These are phyloP conservation scores for Allium fistulosum DNA, from an alignment of 106 monocot genomes.

Conservation along the genomic window DNA sequence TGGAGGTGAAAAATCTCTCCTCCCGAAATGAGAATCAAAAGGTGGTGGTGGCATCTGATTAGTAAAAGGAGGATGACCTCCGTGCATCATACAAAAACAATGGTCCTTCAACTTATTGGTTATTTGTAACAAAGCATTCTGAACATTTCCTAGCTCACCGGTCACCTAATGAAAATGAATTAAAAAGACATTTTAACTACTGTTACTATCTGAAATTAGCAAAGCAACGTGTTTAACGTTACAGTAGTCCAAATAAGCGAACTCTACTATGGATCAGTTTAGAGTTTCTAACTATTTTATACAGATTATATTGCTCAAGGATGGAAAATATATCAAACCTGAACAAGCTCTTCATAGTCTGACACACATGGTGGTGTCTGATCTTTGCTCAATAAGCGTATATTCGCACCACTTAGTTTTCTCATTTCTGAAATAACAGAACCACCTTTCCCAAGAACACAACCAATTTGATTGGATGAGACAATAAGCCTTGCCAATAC, in stretches of 20 bases:
- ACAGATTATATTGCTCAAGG: not conserved
- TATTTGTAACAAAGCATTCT: conserved; percentile 82
- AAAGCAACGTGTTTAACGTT: too few species aligned
- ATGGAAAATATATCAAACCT: conserved; percentile 31
- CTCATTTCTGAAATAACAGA: conserved; percentile 91
- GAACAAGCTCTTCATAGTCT: conserved; percentile 76
- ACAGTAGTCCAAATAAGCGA: too few species aligned
- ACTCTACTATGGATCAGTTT: too few species aligned
- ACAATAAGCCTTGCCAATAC: conserved; percentile 46
- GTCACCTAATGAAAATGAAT: conserved; percentile 32
- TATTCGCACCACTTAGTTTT: conserved; percentile 69
- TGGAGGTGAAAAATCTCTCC: conserved; percentile 57
- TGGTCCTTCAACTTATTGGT: conserved; percentile 68
- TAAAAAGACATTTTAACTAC: not conserved
- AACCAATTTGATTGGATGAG: conserved; percentile 70
- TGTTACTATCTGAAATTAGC: too few species aligned
- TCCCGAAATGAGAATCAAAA: conserved; percentile 53
- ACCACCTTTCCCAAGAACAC: conserved; percentile 91
- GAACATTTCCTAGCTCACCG: conserved; percentile 55
- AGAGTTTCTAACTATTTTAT: too few species aligned
- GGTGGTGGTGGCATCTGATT: conserved; percentile 54
- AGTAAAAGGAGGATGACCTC: conserved; percentile 35
- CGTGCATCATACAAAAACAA: conserved; percentile 46
- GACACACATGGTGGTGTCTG: conserved; percentile 43
- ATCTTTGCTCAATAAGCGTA: conserved; percentile 64